Evolutionary conservation across 1,284 basidiomycete genomes (phyloP).

Genomic region (Rhodotorula sp.): DNA sequence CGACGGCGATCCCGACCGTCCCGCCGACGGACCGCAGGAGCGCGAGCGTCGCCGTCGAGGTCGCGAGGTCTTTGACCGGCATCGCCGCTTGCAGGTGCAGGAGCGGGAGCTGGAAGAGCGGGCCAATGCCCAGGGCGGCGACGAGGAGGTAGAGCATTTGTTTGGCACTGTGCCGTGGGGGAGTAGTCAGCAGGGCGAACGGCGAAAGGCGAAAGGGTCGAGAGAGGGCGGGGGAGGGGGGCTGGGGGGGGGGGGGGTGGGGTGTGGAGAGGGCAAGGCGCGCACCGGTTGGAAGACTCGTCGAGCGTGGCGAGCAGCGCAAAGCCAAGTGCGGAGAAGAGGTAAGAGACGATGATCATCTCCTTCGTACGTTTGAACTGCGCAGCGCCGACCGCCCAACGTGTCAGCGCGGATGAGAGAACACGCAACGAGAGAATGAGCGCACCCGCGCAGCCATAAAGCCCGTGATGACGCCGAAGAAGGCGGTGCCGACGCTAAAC

Average conservation of each 20-base stretch:
- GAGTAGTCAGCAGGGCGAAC: not conserved
- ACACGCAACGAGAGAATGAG: too few relatives aligned
- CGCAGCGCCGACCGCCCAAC: constrained; percentile 43
- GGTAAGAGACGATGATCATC: constrained; percentile 26
- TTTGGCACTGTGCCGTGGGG: constrained; percentile 16
- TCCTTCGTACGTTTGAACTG: constrained; percentile 40
- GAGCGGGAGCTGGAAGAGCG: constrained; percentile 42
- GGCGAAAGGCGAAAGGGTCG: not conserved
- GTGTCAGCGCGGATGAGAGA: constrained; percentile 55
- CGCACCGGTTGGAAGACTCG: constrained; percentile 33
- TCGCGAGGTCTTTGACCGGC: constrained; percentile 78
- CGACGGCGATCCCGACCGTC: constrained; percentile 66
- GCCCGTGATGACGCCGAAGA: constrained; percentile 64
- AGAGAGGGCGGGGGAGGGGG: too few relatives aligned
- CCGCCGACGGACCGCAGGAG: constrained; percentile 75
- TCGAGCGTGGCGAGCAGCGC: constrained; percentile 48
- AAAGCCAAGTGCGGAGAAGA: constrained; percentile 45
- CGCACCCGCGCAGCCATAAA: constrained; percentile 64
- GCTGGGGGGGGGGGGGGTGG: too few relatives aligned
- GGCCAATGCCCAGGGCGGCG: constrained; percentile 39
- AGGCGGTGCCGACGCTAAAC: constrained; percentile 60
- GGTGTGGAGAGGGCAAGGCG: too few relatives aligned
- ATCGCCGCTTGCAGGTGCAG: constrained; percentile 75
- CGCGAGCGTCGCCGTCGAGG: constrained; percentile 68
- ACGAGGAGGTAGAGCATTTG: constrained; percentile 43